Evolutionary conservation across 441 rosid species (phyloP).

Genomic region (Metrosideros polymorpha): DNA sequence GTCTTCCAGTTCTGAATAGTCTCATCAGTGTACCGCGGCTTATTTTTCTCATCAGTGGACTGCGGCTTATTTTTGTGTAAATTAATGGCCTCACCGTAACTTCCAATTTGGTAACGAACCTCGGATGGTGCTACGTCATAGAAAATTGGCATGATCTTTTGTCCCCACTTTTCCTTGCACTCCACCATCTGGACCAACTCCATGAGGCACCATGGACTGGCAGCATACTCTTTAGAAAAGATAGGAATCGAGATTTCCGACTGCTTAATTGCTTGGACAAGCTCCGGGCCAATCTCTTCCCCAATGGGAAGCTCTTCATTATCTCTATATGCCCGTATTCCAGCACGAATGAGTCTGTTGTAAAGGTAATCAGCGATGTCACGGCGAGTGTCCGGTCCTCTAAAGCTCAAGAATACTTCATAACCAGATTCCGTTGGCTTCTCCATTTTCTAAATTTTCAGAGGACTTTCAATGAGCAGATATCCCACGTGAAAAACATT

Average conservation of each 20-base stretch:
- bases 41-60: no score
- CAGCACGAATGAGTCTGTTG: rapidly evolving
- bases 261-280: background rate
- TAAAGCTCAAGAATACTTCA: background rate
- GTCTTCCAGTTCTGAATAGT: background rate
- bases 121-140: rapidly evolving
- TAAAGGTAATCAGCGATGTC: background rate
- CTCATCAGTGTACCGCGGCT: rapidly evolving
- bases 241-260: background rate
- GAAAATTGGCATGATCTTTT: background rate
- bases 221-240: background rate
- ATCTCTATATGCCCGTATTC: background rate
- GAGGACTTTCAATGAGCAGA: rapidly evolving
- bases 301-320: background rate
- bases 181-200: background rate
- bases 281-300: background rate
- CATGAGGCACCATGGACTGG: background rate
- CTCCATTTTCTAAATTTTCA: background rate
- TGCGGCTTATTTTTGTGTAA: background rate
- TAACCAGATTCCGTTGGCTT: background rate
- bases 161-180: background rate
- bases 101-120: rapidly evolving
- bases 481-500: background rate
- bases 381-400: background rate
- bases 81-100: background rate